Conservation (phyloP, 306 rosid genomes). For the Sphenostylis stenocarpa region DNA sequence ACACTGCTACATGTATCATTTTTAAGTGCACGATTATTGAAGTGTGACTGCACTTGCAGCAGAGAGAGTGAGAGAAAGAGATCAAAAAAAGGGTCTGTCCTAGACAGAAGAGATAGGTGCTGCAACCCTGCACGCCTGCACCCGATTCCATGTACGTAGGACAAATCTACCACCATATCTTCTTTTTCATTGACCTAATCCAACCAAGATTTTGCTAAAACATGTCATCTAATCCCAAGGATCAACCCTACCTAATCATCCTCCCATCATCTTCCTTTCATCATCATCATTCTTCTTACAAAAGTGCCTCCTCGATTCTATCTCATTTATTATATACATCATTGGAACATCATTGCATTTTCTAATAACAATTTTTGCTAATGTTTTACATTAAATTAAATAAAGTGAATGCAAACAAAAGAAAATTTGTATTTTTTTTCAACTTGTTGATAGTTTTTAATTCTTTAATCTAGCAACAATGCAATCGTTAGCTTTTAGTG, state of each 20-base stretch:
- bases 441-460: no score
- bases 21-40: slow-evolving; percentile 9
- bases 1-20: neutral
- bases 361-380: no score
- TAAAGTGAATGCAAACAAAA: no score
- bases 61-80: neutral
- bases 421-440: no score
- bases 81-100: neutral
- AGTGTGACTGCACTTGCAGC: neutral
- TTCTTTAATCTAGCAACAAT: no score
- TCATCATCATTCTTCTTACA: slow-evolving; percentile 26
- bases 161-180: slow-evolving; percentile 47
- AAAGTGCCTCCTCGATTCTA: slow-evolving; percentile 19
- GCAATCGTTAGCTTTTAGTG: no score
- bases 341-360: neutral
- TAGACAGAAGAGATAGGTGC: slow-evolving; percentile 1
- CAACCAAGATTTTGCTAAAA: slow-evolving; percentile 1
- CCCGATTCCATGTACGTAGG: slow-evolving; percentile 37
- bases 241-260: slow-evolving; percentile 32
- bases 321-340: neutral
- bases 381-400: no score
- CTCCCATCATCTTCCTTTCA: slow-evolving; percentile 30
- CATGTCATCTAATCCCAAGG: slow-evolving; percentile 39
- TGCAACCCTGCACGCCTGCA: slow-evolving; percentile 34
- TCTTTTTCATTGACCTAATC: slow-evolving; percentile 32